A percentile compares a stretch with the other conserved stretches of the same genome.
Conservation (phyloP, 2,329 filamentous ascomycete species). For the Arthrobotrys conoides region DNA sequence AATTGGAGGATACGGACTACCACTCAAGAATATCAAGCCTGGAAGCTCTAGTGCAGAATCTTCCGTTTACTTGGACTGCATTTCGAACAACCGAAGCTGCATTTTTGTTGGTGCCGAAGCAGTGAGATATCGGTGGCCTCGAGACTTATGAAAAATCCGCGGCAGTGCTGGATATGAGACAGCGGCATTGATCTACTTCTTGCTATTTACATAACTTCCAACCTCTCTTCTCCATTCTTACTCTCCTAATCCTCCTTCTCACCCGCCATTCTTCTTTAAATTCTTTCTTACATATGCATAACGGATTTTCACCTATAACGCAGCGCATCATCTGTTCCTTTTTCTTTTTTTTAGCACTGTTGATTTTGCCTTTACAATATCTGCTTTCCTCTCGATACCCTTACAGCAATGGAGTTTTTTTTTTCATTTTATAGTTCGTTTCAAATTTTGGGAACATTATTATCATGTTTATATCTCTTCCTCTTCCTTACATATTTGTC, state of each 20-base stretch:
- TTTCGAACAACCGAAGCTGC: slow-evolving; percentile 10
- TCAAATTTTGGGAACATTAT: too few species aligned
- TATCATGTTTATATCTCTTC: too few species aligned
- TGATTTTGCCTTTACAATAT: background rate
- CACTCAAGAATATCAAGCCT: slow-evolving; percentile 3
- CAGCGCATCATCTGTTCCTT: background rate
- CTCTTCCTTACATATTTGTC: too few species aligned
- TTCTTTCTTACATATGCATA: background rate
- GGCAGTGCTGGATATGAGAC: too few species aligned
- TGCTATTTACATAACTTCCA: background rate
- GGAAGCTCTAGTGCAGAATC: background rate
- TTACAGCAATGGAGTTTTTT: too few species aligned
- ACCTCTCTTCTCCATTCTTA: too few species aligned
- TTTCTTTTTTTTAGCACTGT: background rate
- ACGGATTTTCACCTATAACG: background rate
- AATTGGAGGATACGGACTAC: background rate
- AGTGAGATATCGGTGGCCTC: background rate
- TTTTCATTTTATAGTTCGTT: too few species aligned
- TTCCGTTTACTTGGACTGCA: slow-evolving; percentile 16
- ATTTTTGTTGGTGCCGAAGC: slow-evolving; percentile 35
- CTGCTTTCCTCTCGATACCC: background rate
- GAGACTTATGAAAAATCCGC: too few species aligned
- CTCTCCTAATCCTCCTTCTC: too few species aligned
- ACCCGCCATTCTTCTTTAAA: background rate
- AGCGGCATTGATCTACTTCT: too few species aligned